Evolutionary conservation across 2,329 filamentous ascomycete species (phyloP).

Genomic region (Zasmidium citrigriseum): DNA sequence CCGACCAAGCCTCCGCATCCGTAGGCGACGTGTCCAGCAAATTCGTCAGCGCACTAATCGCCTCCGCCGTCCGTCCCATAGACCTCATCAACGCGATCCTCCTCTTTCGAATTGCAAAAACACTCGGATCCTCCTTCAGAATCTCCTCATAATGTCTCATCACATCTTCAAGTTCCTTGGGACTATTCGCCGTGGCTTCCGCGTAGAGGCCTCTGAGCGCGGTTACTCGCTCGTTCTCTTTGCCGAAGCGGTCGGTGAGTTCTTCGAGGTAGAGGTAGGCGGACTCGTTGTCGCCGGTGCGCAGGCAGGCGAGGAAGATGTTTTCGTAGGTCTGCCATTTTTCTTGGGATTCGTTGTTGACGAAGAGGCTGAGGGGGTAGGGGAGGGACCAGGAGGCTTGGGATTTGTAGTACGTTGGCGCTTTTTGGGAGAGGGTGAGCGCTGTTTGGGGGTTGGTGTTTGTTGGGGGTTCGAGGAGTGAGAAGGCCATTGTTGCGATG

Average conservation of each 20-base stretch:
- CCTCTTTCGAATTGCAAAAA: conserved; percentile 84
- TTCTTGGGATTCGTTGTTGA: conserved; percentile 68
- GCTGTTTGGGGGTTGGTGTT: conserved; percentile 41
- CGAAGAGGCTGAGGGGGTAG: conserved; percentile 55
- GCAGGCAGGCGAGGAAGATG: conserved; percentile 78
- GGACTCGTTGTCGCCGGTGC: conserved; percentile 77
- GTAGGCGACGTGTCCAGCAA: conserved; percentile 83
- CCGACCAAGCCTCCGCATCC: conserved; percentile 90
- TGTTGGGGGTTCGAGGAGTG: conserved; percentile 37
- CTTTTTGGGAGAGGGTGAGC: conserved; percentile 51
- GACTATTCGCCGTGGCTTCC: conserved; percentile 73
- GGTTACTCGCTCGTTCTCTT: conserved; percentile 81
- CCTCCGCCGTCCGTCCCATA: conserved; percentile 69
- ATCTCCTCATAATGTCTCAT: conserved; percentile 77
- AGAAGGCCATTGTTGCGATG: conserved; percentile 20
- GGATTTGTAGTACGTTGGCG: conserved; percentile 40
- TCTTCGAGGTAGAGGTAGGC: conserved; percentile 75
- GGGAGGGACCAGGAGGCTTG: conserved; percentile 40
- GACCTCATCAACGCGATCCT: conserved; percentile 77
- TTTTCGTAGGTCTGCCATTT: conserved; percentile 87
- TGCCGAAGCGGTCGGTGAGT: conserved; percentile 77
- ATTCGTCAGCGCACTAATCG: conserved; percentile 70
- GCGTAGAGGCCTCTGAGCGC: conserved; percentile 79
- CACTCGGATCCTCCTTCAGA: conserved; percentile 71
- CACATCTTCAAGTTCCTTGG: conserved; percentile 66